Percentiles rank a stretch among this genome's conserved stretches.
phyloP scores from a whole-genome alignment of 257 asterid species.

The Capsicum chinense region DNA sequence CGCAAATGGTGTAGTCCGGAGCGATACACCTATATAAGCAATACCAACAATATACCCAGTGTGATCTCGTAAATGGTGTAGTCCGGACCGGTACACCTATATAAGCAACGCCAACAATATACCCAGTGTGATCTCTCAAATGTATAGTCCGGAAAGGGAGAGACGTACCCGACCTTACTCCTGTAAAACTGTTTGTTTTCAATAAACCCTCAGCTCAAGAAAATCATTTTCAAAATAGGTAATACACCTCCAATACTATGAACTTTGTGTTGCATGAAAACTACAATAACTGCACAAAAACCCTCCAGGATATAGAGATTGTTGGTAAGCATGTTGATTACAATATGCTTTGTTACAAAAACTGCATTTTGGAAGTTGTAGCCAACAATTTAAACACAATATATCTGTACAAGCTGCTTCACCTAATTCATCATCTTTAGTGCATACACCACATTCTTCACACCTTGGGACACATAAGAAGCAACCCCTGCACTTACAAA shows the following conservation, averaged over 20 bases:
- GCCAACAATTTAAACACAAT: slow-evolving; percentile 74
- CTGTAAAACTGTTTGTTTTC: no score
- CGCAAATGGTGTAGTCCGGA: no score
- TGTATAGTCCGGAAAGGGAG: no score
- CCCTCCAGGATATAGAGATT: slow-evolving; percentile 24
- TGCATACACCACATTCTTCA: slow-evolving; percentile 73
- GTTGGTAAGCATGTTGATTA: slow-evolving; percentile 51
- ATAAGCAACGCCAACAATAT: no score
- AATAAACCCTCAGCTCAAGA: no score
- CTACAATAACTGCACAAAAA: slow-evolving; percentile 59
- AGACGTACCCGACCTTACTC: no score
- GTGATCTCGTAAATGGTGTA: no score
- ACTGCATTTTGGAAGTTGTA: slow-evolving; percentile 69
- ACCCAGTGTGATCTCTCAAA: no score
- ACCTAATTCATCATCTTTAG: slow-evolving; percentile 49
- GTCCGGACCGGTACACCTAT: no score
- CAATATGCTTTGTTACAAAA: slow-evolving; percentile 84
- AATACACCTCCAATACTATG: background rate
- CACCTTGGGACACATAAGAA: slow-evolving; percentile 62
- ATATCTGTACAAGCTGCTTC: slow-evolving; percentile 63
- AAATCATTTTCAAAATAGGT: no score
- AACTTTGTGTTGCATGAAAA: slow-evolving; percentile 33
- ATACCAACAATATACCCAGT: no score
- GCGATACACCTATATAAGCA: no score
- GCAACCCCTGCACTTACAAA: slow-evolving; percentile 58